Base-by-base conservation (phyloP, 2,329 filamentous ascomycete species). In the Zasmidium angulare region DNA sequence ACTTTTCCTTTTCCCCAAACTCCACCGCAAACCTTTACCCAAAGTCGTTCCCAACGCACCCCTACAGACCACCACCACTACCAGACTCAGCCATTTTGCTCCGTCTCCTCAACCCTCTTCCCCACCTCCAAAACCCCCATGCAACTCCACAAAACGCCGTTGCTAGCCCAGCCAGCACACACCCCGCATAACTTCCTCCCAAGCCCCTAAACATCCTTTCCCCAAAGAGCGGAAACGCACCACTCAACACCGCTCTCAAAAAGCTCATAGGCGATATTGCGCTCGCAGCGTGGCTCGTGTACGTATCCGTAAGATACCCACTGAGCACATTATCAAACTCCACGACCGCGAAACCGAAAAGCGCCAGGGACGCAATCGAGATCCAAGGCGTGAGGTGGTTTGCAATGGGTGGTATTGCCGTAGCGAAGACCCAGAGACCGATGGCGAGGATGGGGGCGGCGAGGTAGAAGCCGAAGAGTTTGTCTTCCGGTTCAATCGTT, bases 291-390 rank as follows among this genome's bases (percentile, higher is more conserved):
- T 78, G 79, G 14, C 72, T 74, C 20, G 76, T 68, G 57, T 80
- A 81, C 22, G 74, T 75, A 63, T 81, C 79, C 0, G 77, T 72
- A 11, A 81, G 68, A 51, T 81, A 81, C 1, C 76, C 77, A 1
- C 73, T 71, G 0, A 81, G 64, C 2, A 75, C 69, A 3, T 69
- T 75, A 19, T 76, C 76, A 46, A 81, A 74, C 58, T 83, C 81
- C 17, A 80, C 81, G 24, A 78, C 64, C 0, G 78, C 77, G 66
- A 79, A 83, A 0, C 81, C 81, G 9, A 82, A 72, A 2, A 78
- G 67, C 0, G 78, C 66, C 1, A 82, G 55, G 2, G 66, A 53
- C 1, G 56, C 36, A 40, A 71, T 67, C 1, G 67, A 66, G 4
- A 53, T 49, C 63, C 64, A 68, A 1, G 62, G 57, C 50, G 60